Conservation (phyloP, 164 flowering plant genomes). For the Paratinospora sagittata region DNA sequence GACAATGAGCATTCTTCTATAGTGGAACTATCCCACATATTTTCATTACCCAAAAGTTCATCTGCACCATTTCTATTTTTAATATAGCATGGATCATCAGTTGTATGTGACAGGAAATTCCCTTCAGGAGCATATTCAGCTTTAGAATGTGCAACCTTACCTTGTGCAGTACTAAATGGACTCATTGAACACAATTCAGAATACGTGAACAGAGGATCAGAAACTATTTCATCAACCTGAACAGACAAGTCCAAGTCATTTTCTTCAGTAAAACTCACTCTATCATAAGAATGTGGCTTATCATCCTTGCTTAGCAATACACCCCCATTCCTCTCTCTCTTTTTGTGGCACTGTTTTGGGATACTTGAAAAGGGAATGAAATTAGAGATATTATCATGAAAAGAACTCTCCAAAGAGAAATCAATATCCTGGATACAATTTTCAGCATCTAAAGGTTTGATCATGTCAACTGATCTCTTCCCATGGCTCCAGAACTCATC, state of each 20-base stretch:
- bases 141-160: slow-evolving; percentile 17
- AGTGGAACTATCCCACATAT: slow-evolving; percentile 16
- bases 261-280: slow-evolving; percentile 20
- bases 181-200: slow-evolving; percentile 22
- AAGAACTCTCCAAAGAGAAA: slow-evolving; percentile 15
- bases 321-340: slow-evolving; percentile 24
- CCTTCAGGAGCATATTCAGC: slow-evolving; percentile 18
- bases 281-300: slow-evolving; percentile 14
- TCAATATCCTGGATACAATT: slow-evolving; percentile 13
- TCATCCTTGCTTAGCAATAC: slow-evolving; percentile 17
- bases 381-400: slow-evolving; percentile 18
- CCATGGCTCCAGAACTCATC: slow-evolving; percentile 24
- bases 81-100: slow-evolving; percentile 16
- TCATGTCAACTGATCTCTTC: slow-evolving; percentile 16
- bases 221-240: slow-evolving; percentile 11
- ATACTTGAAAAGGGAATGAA: slow-evolving; percentile 15
- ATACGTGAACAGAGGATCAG: slow-evolving; percentile 13
- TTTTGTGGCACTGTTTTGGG: slow-evolving; percentile 7
- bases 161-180: slow-evolving; percentile 10
- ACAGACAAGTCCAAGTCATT: slow-evolving; percentile 14
- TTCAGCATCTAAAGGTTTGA: slow-evolving; percentile 21
- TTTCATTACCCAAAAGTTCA: slow-evolving; percentile 16
- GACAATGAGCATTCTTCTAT: slow-evolving; percentile 20
- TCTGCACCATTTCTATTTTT: slow-evolving; percentile 20
- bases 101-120: slow-evolving; percentile 14